Evolutionary conservation across 1,139 yeast species (phyloP), one percentile per base, ranked within the genome.

Genomic region (Zygoascus meyerae): DNA sequence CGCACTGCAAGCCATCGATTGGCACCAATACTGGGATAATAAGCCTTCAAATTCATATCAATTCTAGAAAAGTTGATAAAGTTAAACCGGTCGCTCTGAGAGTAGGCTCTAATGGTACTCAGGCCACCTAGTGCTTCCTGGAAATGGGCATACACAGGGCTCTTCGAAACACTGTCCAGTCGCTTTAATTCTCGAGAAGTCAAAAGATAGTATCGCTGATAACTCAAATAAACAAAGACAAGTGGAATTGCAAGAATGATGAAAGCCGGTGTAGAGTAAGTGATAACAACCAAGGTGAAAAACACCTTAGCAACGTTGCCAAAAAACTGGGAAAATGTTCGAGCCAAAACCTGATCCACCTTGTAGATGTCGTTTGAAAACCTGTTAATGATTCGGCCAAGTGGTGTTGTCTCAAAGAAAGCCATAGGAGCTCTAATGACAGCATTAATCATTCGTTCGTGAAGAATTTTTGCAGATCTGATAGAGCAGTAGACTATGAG

Each of bases 1-100:
- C 97, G 78, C 12, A 86, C 95, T 9, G 97, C 97, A 52, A 92
- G 75, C 98, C 98, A 92, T 71, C 98, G 80, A 64, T 92, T 92
- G 10, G 96, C 90, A 64, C 86, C 86, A 51, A 89, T 80, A n/a
- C 95, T 77, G 31, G 97, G 97, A 70, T 87, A 94, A 61, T 78
- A 90, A 0, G 97, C 97, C 62, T 85, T 75, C 83, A 90, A 79
- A 64, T 92, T 90, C 57, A 76, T 75, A 63, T 92, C 97, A 56
- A 90, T 77, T 61, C 89, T 81, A 45, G 78, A 70, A 63, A 84
- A 83, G 64, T 89, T 90, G 61, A 86, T 73, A 58, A 72, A 79
- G 48, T 71, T 74, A 64, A 92, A 94, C 60, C 97, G 74, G 2
- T 71, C 69, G 53, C 77, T 77, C 63, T 92, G 97, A 45, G 74